Evolutionary conservation across 768 basidiomycete species (phyloP).

Genomic region (Kwoniella europaea): DNA sequence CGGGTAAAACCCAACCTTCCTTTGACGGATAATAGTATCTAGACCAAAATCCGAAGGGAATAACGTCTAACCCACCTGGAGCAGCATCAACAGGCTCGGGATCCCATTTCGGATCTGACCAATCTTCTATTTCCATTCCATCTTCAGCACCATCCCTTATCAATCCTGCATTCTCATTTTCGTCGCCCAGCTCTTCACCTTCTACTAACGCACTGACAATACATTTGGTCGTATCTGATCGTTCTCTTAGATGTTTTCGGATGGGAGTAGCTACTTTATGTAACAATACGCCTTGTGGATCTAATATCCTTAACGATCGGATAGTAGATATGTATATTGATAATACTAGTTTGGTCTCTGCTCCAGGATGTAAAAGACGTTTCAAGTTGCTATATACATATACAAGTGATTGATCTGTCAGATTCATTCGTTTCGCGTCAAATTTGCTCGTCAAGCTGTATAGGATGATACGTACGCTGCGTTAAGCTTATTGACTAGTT

Average conservation of each 20-base stretch:
- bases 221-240: constrained; percentile 89
- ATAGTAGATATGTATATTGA: constrained; percentile 90
- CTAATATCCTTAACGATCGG: constrained; percentile 83
- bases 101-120: constrained; percentile 88
- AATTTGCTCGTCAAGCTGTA: too few species aligned
- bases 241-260: constrained; percentile 75
- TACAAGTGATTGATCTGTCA: not conserved
- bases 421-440: not conserved
- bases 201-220: constrained; percentile 91
- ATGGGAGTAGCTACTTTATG: constrained; percentile 95
- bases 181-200: constrained; percentile 80
- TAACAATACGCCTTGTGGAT: constrained; percentile 88
- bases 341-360: constrained; percentile 89
- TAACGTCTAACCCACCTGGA: constrained; percentile 66
- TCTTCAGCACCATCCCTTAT: constrained; percentile 63
- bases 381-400: constrained; percentile 69
- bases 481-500: constrained; percentile 76
- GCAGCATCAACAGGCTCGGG: constrained; percentile 97
- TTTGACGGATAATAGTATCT: too few species aligned
- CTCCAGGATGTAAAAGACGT: constrained; percentile 91
- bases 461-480: constrained; percentile 67
- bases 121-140: constrained; percentile 71
- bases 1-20: too few species aligned
- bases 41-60: not conserved
- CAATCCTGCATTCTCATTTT: constrained; percentile 65